Evolutionary conservation across 495 filamentous ascomycete genomes (phyloP).

Genomic region (Neurospora pannonica): DNA sequence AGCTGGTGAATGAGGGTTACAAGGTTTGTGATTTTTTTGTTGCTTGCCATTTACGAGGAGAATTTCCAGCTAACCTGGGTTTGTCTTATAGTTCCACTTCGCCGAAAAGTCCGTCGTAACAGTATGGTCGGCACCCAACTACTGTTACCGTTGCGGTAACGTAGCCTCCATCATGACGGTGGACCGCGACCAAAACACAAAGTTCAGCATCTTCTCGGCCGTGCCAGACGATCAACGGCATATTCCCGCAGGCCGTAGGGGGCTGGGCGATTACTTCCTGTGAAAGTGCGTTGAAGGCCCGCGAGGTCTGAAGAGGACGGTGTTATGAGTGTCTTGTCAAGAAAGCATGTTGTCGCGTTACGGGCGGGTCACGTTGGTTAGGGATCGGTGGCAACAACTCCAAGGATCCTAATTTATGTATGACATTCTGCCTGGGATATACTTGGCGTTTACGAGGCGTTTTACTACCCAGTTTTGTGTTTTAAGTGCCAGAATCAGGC

Average conservation of each 20-base stretch:
- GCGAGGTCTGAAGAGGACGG: background rate
- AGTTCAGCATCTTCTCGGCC: conserved; percentile 90
- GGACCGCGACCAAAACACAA: conserved; percentile 69
- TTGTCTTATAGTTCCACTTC: conserved; percentile 67
- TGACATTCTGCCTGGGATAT: background rate
- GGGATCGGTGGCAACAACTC: background rate
- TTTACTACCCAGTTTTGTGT: background rate
- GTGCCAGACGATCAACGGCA: conserved; percentile 88
- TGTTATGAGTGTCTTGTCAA: background rate
- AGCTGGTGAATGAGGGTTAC: conserved; percentile 96
- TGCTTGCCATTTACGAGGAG: background rate
- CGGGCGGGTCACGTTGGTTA: background rate
- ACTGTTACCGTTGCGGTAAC: conserved; percentile 97
- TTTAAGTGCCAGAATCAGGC: background rate
- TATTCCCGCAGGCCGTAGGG: conserved; percentile 69
- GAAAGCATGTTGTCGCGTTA: background rate
- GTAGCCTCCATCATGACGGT: conserved; percentile 96
- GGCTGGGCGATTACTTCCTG: conserved; percentile 90
- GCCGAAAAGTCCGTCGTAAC: conserved; percentile 94
- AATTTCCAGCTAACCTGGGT: background rate
- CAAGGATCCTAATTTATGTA: background rate
- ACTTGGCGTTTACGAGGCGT: background rate
- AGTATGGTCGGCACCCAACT: conserved; percentile 97
- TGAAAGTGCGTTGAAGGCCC: conserved; percentile 30
- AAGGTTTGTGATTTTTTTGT: conserved; percentile 47